Conservation (phyloP, 495 filamentous ascomycete genomes). For the Hyaloscypha variabilis region DNA sequence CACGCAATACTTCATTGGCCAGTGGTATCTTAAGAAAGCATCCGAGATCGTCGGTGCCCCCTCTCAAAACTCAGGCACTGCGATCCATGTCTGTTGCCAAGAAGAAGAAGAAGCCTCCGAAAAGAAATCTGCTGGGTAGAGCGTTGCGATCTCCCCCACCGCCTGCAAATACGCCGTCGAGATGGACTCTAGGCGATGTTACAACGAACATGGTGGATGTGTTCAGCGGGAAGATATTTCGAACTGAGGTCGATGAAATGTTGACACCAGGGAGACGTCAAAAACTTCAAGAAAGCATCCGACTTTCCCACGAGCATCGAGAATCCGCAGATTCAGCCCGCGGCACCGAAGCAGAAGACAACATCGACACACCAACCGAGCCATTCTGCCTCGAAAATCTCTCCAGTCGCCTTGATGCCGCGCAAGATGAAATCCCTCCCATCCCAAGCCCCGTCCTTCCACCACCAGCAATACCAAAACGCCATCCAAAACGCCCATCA, state of each 20-base stretch:
- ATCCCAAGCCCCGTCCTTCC: constrained; percentile 16
- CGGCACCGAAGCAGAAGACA: constrained; percentile 4
- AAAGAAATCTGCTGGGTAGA: background rate
- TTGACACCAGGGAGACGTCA: constrained; percentile 38
- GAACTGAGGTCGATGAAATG: constrained; percentile 55
- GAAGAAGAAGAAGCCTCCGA: constrained; percentile 38
- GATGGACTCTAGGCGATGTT: constrained; percentile 52
- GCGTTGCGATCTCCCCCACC: constrained; percentile 23
- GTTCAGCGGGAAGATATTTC: constrained; percentile 44
- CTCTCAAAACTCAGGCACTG: background rate
- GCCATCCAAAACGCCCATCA: background rate
- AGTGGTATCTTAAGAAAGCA: constrained; percentile 3
- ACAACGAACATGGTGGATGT: constrained; percentile 51
- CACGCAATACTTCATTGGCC: background rate
- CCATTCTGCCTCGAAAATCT: constrained; percentile 29
- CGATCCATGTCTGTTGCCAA: constrained; percentile 37
- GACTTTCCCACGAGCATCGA: constrained; percentile 6
- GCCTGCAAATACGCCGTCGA: constrained; percentile 37
- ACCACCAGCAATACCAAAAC: constrained; percentile 18
- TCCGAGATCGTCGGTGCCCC: background rate
- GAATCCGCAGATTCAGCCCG: background rate
- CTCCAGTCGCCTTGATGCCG: background rate
- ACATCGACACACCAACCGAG: constrained; percentile 22
- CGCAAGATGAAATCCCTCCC: background rate
- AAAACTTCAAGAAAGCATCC: background rate